Evolutionary conservation across 83 land plant species (phyloP), one percentile per base, ranked within the genome.

Genomic region (Picea abies): DNA sequence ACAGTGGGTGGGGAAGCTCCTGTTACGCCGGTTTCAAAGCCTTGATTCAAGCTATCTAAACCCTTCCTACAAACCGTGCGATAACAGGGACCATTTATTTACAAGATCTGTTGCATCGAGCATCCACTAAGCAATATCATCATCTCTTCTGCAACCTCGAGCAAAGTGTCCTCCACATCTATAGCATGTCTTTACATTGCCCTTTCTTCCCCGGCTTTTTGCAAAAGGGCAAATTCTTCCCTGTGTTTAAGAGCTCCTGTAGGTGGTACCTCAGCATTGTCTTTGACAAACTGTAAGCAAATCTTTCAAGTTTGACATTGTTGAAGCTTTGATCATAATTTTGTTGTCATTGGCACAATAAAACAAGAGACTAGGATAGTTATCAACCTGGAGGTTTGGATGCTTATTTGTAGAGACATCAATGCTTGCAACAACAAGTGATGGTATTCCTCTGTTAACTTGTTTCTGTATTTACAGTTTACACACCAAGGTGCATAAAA

Each of bases 111-210:
- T 87, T 16, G 17, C 58, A 32, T 90, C 88, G 37, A 68, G 80
- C 20, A 63, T 65, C 71, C 70, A 61, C 44, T 81, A 66, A 26
- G 39, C 73, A 85, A 94, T 95, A 90, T 91, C 86, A 3, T 79
- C 16, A 69, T 83, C 68, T 64, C 75, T 85, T 22, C 82, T 76
- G 87, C 98, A 97, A 76, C 92, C 96, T 63, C 98, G 91, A 11
- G 98, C 98, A 90, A 91, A 92, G 82, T 97, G 99, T 10, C 99
- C 99, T 84, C 98, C 96, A 86, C 99, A 97, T 76, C 60, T 95
- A 83, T 86, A 97, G 84, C 99, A 95, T 44, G 82, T 60, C 23
- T 72, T 83, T 20, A 86, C 84, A 29, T 65, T 88, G 73, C 76
- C 62, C 4, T 81, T 79, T 35, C 89, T 58, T 78, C 79, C 29